A percentile compares a stretch with the other conserved stretches of the same genome.
Conservation (phyloP, 2,329 filamentous ascomycete species). For the Colletotrichum lini region DNA sequence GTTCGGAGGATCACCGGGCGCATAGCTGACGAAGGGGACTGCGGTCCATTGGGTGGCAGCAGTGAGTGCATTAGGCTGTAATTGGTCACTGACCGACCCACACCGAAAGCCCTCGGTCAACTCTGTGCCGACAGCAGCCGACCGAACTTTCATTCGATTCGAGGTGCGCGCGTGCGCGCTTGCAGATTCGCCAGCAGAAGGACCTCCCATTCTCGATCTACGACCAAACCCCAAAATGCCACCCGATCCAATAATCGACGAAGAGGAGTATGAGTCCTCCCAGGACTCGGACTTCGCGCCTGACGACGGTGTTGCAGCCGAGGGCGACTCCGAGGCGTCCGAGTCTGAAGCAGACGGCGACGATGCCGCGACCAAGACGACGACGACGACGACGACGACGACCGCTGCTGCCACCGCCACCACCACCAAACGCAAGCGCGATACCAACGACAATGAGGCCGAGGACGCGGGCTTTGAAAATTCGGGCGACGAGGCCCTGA, state of each 20-base stretch:
- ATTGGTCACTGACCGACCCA: conserved; percentile 20
- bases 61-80: neutral
- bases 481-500: conserved; percentile 81
- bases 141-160: conserved; percentile 13
- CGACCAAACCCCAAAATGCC: conserved; percentile 55
- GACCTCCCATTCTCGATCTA: neutral
- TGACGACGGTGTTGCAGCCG: conserved; percentile 62
- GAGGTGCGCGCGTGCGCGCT: neutral
- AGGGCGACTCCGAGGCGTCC: conserved; percentile 63
- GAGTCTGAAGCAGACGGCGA: conserved; percentile 62
- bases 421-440: conserved; percentile 53
- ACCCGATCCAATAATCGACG: conserved; percentile 57
- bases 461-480: conserved; percentile 72
- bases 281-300: conserved; percentile 82
- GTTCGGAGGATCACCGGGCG: neutral
- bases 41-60: too few relatives aligned
- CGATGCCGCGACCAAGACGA: conserved; percentile 42
- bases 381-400: neutral
- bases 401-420: too few relatives aligned
- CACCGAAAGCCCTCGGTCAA: conserved; percentile 33
- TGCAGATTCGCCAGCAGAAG: neutral
- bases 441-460: conserved; percentile 47
- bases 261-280: conserved; percentile 75
- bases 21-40: neutral
- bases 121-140: conserved; percentile 26